These are phyloP conservation scores for Smittium culicis DNA, from an alignment of 371 early-diverging fungal genomes.

Conservation along the genomic window DNA sequence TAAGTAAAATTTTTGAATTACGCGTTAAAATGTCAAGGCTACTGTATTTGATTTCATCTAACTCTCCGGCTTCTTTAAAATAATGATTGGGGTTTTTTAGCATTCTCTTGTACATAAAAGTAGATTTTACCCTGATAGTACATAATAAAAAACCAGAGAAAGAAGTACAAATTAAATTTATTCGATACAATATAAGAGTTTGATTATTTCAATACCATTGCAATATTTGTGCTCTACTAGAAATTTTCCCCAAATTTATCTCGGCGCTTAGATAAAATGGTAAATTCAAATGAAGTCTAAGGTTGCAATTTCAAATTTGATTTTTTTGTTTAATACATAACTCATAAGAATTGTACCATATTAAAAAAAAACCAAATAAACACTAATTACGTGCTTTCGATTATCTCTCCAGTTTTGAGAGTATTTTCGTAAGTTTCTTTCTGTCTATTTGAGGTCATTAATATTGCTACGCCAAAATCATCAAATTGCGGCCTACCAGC, in stretches of 20 bases:
- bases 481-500: constrained; percentile 98
- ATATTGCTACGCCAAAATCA: constrained; percentile 75
- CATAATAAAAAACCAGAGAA: neutral
- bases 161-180: neutral
- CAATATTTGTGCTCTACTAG: constrained; percentile 81
- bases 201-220: constrained; percentile 54
- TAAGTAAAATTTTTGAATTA: too few species aligned
- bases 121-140: constrained; percentile 1
- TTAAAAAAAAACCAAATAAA: neutral
- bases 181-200: neutral
- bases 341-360: too few species aligned
- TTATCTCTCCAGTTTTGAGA: constrained; percentile 41
- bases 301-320: too few species aligned
- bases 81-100: constrained; percentile 1
- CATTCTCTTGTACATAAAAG: constrained; percentile 6
- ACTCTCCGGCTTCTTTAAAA: neutral
- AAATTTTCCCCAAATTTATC: constrained; percentile 86
- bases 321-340: too few species aligned
- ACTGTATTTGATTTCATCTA: too few species aligned
- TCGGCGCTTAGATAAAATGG: constrained; percentile 78
- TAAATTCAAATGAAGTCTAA: constrained; percentile 32
- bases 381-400: constrained; percentile 11
- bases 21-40: too few species aligned
- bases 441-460: constrained; percentile 82
- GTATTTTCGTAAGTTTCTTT: constrained; percentile 81